Percentiles rank a stretch among this genome's conserved stretches.
Conservation (phyloP, 306 rosid genomes). For the Quercus alba region DNA sequence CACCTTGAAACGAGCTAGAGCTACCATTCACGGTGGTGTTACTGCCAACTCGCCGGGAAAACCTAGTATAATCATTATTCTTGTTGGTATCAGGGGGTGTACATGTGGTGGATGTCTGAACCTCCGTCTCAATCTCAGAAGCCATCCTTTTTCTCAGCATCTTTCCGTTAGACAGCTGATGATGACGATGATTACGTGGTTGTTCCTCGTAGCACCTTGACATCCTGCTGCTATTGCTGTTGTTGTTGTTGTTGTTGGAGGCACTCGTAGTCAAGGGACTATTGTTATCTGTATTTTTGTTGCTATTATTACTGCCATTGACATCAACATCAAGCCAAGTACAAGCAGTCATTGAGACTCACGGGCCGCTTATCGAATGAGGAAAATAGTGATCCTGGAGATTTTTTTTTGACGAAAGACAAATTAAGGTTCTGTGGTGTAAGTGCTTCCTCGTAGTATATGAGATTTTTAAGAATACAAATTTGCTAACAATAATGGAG, state of each 20-base stretch:
- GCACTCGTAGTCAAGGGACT: slow-evolving; percentile 22
- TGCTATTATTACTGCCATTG: slow-evolving; percentile 16
- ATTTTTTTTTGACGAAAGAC: neutral
- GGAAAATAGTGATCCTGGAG: neutral
- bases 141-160: slow-evolving; percentile 88
- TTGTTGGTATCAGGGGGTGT: neutral
- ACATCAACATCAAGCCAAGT: slow-evolving; percentile 37
- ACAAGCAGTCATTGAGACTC: slow-evolving; percentile 54
- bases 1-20: slow-evolving; percentile 4
- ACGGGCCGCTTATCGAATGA: neutral
- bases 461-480: neutral
- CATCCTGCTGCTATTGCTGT: slow-evolving; percentile 12
- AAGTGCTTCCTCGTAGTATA: neutral
- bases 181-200: slow-evolving; percentile 4
- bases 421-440: neutral
- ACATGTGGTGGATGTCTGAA: slow-evolving; percentile 26
- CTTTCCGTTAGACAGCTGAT: slow-evolving; percentile 25
- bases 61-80: slow-evolving; percentile 24
- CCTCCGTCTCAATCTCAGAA: slow-evolving; percentile 84
- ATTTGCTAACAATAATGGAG: neutral
- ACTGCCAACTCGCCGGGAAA: slow-evolving; percentile 40
- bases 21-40: neutral
- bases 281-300: slow-evolving; percentile 16
- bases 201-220: slow-evolving; percentile 25
- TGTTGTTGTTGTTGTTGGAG: slow-evolving; percentile 18